Evolutionary conservation across 345 rosid genomes (phyloP).

Genomic region (Pistacia integerrima): DNA sequence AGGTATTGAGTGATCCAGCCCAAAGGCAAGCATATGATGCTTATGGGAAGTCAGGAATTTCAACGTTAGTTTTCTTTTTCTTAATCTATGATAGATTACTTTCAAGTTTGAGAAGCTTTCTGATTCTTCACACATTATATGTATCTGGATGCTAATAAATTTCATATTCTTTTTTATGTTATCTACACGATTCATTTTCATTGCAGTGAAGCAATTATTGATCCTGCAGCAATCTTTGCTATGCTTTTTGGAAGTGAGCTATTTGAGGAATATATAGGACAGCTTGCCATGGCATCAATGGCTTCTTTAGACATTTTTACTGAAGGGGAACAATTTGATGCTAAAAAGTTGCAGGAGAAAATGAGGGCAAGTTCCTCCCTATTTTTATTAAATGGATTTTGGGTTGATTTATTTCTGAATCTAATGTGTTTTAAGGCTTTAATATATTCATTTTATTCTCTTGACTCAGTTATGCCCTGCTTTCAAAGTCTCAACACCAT

Average conservation of each 20-base stretch:
- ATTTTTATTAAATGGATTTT: not conserved
- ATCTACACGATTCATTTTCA: slow-evolving; percentile 16
- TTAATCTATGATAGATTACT: slow-evolving; percentile 20
- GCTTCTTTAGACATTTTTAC: slow-evolving; percentile 88
- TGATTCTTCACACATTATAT: not conserved
- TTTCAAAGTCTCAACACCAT: not conserved
- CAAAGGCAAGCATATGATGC: slow-evolving; percentile 97
- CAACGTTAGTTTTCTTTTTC: slow-evolving; percentile 66
- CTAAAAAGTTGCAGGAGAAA: slow-evolving; percentile 86
- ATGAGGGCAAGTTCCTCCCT: slow-evolving; percentile 59
- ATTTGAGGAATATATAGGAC: slow-evolving; percentile 91
- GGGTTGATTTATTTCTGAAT: not conserved
- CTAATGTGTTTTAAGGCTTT: not conserved
- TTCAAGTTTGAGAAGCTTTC: slow-evolving; percentile 22
- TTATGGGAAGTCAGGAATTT: slow-evolving; percentile 91
- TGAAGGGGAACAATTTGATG: slow-evolving; percentile 83
- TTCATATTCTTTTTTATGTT: slow-evolving; percentile 13
- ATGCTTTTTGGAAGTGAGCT: slow-evolving; percentile 99
- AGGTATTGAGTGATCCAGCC: slow-evolving; percentile 84
- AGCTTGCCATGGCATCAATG: slow-evolving; percentile 99
- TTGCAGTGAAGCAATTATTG: slow-evolving; percentile 86
- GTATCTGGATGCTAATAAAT: slow-evolving; percentile 5
- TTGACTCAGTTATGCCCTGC: not conserved
- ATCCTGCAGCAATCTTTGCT: slow-evolving; percentile 94
- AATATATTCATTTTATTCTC: not conserved